Percentiles rank a stretch among this genome's conserved stretches.
phyloP scores from a whole-genome alignment of 2,329 filamentous ascomycete species.

The Cladosporium austrohemisphaericum region DNA sequence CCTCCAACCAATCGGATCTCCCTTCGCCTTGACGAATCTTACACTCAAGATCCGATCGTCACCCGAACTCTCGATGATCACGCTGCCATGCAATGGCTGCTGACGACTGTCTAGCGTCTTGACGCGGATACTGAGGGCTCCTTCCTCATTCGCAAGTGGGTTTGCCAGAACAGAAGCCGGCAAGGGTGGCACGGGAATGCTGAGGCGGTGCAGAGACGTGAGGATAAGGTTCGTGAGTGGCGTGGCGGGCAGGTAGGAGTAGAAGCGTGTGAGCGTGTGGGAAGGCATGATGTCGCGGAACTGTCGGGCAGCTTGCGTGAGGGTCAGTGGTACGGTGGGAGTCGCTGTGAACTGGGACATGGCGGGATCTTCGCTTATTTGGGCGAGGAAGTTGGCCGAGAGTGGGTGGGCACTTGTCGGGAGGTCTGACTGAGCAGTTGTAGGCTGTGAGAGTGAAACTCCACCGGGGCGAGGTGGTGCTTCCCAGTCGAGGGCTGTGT shows the following conservation, averaged over 20 bases:
- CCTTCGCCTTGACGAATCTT: conserved; percentile 92
- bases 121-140: conserved; percentile 48
- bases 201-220: conserved; percentile 79
- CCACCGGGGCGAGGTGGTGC: conserved; percentile 60
- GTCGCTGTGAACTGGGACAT: conserved; percentile 77
- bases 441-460: conserved; percentile 15
- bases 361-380: conserved; percentile 79
- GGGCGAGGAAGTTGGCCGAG: conserved; percentile 46
- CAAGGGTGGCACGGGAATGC: conserved; percentile 63
- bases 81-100: conserved; percentile 70
- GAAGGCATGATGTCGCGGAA: conserved; percentile 90
- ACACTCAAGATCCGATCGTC: conserved; percentile 56
- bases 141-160: conserved; percentile 34
- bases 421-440: conserved; percentile 32
- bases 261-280: conserved; percentile 86
- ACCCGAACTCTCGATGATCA: conserved; percentile 65
- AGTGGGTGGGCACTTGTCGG: conserved; percentile 29
- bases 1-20: conserved; percentile 94
- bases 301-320: conserved; percentile 82
- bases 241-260: conserved; percentile 71
- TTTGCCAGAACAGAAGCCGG: not conserved
- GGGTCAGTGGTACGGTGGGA: conserved; percentile 72
- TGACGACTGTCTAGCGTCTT: conserved; percentile 68
- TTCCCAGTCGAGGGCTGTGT: conserved; percentile 81
- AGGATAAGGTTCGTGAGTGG: conserved; percentile 76